A percentile compares a stretch with the other conserved stretches of the same genome.
Conservation (phyloP, 306 rosid genomes). For the Vigna nakashimae region DNA sequence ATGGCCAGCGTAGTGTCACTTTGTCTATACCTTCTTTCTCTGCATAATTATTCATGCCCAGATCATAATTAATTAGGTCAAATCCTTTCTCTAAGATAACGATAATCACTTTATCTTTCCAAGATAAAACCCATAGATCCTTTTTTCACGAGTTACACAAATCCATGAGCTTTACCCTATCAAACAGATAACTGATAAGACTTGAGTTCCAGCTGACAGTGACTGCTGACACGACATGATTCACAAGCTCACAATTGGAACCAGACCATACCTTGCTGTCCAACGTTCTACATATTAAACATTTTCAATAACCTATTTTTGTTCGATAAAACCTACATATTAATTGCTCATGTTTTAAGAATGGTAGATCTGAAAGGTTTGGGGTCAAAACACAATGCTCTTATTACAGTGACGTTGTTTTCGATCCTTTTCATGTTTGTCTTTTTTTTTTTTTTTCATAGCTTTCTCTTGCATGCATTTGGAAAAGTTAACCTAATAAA, state of each 20-base stretch:
- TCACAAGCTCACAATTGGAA: neutral
- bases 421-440: neutral
- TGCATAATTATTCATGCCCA: neutral
- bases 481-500: neutral
- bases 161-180: no score
- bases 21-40: neutral
- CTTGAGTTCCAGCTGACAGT: neutral
- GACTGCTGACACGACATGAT: neutral
- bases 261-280: neutral
- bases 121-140: no score
- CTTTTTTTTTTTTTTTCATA: neutral
- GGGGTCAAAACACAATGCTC: neutral
- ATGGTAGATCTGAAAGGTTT: neutral
- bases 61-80: neutral
- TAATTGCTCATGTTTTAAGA: neutral
- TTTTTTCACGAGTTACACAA: no score
- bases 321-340: neutral
- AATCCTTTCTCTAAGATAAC: neutral
- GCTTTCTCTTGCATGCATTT: neutral
- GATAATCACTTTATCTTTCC: neutral
- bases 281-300: neutral
- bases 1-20: neutral
- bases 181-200: neutral
- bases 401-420: neutral
- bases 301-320: neutral